These are phyloP conservation scores for Sporothrix protearum DNA, from an alignment of 2,329 filamentous ascomycete genomes.

Conservation along the genomic window DNA sequence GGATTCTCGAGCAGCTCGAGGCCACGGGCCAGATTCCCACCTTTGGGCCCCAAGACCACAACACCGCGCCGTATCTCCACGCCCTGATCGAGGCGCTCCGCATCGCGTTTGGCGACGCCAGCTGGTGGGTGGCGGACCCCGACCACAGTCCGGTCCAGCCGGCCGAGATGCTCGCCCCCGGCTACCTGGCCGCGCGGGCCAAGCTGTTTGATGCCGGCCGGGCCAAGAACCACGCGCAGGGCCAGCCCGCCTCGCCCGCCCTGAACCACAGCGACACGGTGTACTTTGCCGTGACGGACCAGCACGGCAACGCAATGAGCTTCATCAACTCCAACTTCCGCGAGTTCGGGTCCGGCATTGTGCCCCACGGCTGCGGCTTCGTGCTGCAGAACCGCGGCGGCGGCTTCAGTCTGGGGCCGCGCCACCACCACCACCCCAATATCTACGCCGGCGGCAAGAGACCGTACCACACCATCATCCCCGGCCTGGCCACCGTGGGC, in stretches of 20 bases:
- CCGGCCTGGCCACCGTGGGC: conserved; percentile 65
- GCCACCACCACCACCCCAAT: conserved; percentile 73
- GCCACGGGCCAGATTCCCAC: conserved; percentile 67
- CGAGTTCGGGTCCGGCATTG: conserved; percentile 82
- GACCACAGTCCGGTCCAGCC: conserved; percentile 36
- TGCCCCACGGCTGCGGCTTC: conserved; percentile 84
- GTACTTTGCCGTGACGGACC: conserved; percentile 84
- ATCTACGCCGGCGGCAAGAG: conserved; percentile 56
- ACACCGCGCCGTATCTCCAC: conserved; percentile 76
- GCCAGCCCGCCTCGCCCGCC: conserved; percentile 50
- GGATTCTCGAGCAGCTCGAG: conserved; percentile 85
- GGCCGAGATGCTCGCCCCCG: conserved; percentile 52
- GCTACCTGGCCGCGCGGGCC: conserved; percentile 69
- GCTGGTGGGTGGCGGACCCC: conserved; percentile 88
- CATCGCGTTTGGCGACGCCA: conserved; percentile 83
- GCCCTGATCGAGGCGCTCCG: conserved; percentile 82
- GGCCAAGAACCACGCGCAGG: conserved; percentile 51
- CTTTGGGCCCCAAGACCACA: conserved; percentile 70
- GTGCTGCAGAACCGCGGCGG: conserved; percentile 85
- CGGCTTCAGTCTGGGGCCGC: conserved; percentile 70
- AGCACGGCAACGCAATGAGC: conserved; percentile 80
- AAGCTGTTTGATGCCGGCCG: conserved; percentile 47
- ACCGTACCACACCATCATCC: conserved; percentile 97
- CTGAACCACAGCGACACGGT: conserved; percentile 84
- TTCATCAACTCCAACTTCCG: conserved; percentile 97